phyloP scores from a whole-genome alignment of 1,284 basidiomycete species.

The Hypsizygus ulmarius region DNA sequence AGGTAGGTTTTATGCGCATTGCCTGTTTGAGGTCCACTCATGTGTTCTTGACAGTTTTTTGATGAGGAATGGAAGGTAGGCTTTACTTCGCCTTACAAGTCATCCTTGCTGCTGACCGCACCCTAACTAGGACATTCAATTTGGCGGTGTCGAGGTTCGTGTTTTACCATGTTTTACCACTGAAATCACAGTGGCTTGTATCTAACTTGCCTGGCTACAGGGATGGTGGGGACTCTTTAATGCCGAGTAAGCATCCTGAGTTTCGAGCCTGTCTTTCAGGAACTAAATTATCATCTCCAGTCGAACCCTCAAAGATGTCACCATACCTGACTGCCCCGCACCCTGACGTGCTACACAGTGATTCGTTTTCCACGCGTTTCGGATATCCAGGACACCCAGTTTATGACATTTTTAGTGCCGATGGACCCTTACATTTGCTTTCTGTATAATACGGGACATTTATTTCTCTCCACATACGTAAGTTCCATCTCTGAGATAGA shows the following conservation, averaged over 20 bases:
- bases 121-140: conserved; percentile 41
- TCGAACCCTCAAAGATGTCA: conserved; percentile 56
- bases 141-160: conserved; percentile 54
- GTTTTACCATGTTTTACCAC: no score
- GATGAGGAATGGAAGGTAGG: conserved; percentile 82
- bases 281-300: conserved; percentile 27
- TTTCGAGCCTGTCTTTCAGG: neutral
- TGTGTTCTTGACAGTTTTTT: conserved; percentile 51
- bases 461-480: no score
- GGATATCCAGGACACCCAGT: neutral
- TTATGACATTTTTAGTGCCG: no score
- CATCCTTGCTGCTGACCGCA: neutral
- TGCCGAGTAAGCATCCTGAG: conserved; percentile 40
- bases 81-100: neutral
- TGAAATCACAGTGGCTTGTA: neutral
- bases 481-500: no score
- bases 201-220: conserved; percentile 25
- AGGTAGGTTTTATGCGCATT: conserved; percentile 38
- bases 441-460: no score
- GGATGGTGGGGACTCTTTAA: conserved; percentile 58
- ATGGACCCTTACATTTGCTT: no score
- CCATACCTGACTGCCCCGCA: conserved; percentile 45
- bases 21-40: neutral
- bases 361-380: neutral
- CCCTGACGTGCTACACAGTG: conserved; percentile 24